Evolutionary conservation across 352 stramenopile genomes (phyloP).

Genomic region (Pythium aquatile): DNA sequence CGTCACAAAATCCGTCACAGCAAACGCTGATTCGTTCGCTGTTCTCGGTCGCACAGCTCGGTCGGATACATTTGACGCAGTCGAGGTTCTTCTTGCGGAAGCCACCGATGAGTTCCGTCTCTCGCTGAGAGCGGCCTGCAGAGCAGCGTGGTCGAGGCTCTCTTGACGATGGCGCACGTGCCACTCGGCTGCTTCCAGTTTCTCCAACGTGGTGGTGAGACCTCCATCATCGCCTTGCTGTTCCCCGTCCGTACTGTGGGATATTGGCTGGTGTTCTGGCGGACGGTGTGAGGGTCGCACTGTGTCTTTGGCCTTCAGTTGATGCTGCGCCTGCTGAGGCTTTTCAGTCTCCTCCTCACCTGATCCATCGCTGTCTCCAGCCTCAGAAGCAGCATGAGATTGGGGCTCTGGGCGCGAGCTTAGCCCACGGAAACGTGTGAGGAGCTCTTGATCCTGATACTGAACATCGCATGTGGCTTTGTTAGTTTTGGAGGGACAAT

Average conservation of each 20-base stretch:
- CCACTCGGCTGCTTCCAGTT: constrained; percentile 50
- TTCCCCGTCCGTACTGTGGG: neutral
- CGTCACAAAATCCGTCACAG: constrained; percentile 30
- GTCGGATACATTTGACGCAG: constrained; percentile 11
- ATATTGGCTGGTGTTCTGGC: neutral
- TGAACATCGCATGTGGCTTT: neutral
- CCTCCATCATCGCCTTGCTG: constrained; percentile 10
- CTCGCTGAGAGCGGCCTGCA: constrained; percentile 24
- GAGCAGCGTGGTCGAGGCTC: constrained; percentile 28
- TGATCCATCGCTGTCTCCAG: neutral
- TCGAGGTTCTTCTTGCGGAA: neutral
- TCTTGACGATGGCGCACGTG: constrained; percentile 38
- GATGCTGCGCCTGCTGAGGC: neutral
- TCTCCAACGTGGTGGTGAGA: constrained; percentile 33
- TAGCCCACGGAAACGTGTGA: neutral
- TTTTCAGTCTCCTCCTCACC: neutral
- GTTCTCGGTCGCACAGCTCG: neutral
- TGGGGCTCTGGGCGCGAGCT: neutral
- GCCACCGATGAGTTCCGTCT: constrained; percentile 8
- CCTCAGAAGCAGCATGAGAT: neutral
- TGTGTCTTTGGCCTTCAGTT: neutral
- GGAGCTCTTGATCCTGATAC: constrained; percentile 33
- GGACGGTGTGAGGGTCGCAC: neutral
- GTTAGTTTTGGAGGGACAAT: too few species aligned
- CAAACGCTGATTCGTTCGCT: neutral